These are phyloP conservation scores for Hymenoscyphus repandus DNA, from an alignment of 2,329 filamentous ascomycete species.

Conservation along the genomic window DNA sequence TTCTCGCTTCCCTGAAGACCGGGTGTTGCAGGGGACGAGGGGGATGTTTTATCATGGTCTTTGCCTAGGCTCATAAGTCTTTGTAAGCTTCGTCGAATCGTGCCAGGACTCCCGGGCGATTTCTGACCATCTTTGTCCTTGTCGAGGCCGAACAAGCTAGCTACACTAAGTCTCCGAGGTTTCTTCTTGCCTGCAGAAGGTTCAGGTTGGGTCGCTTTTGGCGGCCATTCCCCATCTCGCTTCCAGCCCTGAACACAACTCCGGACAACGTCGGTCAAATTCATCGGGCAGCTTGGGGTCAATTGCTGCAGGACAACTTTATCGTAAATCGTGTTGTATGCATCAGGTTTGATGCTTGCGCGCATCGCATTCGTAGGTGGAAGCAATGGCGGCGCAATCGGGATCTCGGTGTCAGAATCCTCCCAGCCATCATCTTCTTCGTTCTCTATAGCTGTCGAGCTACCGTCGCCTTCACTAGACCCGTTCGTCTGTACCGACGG, in stretches of 20 bases:
- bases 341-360: constrained; percentile 64
- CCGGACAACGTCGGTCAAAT: constrained; percentile 73
- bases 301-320: constrained; percentile 78
- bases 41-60: background rate
- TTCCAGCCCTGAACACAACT: constrained; percentile 90
- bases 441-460: constrained; percentile 21
- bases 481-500: constrained; percentile 35
- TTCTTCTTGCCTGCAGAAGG: constrained; percentile 16
- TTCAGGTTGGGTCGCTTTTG: constrained; percentile 47
- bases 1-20: background rate
- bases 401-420: constrained; percentile 41
- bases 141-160: constrained; percentile 24
- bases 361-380: constrained; percentile 72
- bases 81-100: constrained; percentile 18
- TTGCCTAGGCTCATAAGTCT: constrained; percentile 19
- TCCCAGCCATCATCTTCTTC: constrained; percentile 22
- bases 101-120: constrained; percentile 4
- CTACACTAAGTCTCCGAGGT: constrained; percentile 25
- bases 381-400: constrained; percentile 67
- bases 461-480: constrained; percentile 24
- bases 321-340: constrained; percentile 80
- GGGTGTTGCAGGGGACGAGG: background rate
- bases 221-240: constrained; percentile 88
- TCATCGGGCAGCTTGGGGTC: constrained; percentile 83
- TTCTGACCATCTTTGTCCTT: constrained; percentile 7